Percentiles rank a stretch among this genome's conserved stretches.
These are phyloP conservation scores for Xylariales sp. DNA, from an alignment of 2,329 filamentous ascomycete genomes.

Conservation along the genomic window DNA sequence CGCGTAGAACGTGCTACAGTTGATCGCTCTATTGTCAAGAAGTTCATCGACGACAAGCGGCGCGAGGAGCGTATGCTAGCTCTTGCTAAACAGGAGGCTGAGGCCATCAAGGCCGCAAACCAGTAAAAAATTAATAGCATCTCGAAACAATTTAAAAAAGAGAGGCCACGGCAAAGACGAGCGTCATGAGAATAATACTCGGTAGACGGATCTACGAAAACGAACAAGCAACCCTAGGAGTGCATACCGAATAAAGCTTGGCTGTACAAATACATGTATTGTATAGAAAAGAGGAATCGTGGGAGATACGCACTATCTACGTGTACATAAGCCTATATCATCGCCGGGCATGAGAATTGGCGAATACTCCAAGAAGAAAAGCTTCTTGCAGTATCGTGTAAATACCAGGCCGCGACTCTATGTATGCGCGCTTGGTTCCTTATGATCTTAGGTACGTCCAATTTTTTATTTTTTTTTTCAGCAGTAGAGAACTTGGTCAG, in stretches of 20 bases:
- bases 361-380: constrained; percentile 11
- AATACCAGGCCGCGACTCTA: background rate
- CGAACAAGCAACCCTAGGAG: constrained; percentile 16
- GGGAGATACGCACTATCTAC: constrained; percentile 12
- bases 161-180: background rate
- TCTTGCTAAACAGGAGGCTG: constrained; percentile 64
- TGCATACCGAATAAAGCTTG: constrained; percentile 13
- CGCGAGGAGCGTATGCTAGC: constrained; percentile 70
- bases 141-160: background rate
- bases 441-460: constrained; percentile 20
- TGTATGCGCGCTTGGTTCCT: background rate
- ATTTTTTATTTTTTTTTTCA: background rate
- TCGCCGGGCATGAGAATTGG: constrained; percentile 24
- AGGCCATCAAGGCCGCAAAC: constrained; percentile 55
- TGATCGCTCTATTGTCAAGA: constrained; percentile 66
- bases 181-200: constrained; percentile 18
- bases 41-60: constrained; percentile 67
- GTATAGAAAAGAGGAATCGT: constrained; percentile 25
- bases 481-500: background rate
- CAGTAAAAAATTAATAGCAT: constrained; percentile 37
- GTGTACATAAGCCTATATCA: constrained; percentile 32
- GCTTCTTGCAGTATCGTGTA: background rate
- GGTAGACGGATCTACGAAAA: constrained; percentile 1
- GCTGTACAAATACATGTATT: constrained; percentile 39
- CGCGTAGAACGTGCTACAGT: constrained; percentile 61